Conservation (phyloP, 805 yeast genomes). For the Nematodospora valgi region DNA sequence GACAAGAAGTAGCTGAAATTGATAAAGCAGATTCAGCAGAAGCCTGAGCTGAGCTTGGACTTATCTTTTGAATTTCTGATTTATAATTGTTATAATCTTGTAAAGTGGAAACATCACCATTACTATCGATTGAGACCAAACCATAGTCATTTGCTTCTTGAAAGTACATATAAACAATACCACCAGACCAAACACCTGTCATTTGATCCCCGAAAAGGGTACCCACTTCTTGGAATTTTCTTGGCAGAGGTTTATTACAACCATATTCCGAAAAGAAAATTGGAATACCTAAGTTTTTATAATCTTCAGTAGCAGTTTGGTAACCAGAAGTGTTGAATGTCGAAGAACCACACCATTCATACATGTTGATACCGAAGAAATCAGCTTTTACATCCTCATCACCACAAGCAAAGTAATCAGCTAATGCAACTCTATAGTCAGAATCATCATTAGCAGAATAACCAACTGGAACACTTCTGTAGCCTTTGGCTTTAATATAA, state of each 20-base stretch:
- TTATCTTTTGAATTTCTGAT: conserved; percentile 49
- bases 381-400: conserved; percentile 61
- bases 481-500: conserved; percentile 56
- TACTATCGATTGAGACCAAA: conserved; percentile 52
- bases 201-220: conserved; percentile 61
- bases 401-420: conserved; percentile 79
- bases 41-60: conserved; percentile 24
- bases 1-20: conserved; percentile 33
- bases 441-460: conserved; percentile 78
- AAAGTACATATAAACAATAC: conserved; percentile 84
- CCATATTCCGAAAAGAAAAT: conserved; percentile 82
- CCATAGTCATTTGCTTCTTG: conserved; percentile 76
- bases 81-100: conserved; percentile 63
- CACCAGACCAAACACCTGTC: conserved; percentile 89
- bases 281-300: conserved; percentile 65
- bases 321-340: conserved; percentile 62
- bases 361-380: conserved; percentile 86
- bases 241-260: conserved; percentile 67
- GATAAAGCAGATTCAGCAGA: conserved; percentile 20
- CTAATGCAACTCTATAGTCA: conserved; percentile 60
- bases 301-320: conserved; percentile 58
- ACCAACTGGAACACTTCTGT: conserved; percentile 75
- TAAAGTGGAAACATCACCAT: conserved; percentile 53
- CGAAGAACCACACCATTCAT: conserved; percentile 81
- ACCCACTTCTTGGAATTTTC: conserved; percentile 69